These are phyloP conservation scores for Ophiocordyceps camponoti-saundersi DNA, from an alignment of 2,329 filamentous ascomycete genomes.

Conservation along the genomic window DNA sequence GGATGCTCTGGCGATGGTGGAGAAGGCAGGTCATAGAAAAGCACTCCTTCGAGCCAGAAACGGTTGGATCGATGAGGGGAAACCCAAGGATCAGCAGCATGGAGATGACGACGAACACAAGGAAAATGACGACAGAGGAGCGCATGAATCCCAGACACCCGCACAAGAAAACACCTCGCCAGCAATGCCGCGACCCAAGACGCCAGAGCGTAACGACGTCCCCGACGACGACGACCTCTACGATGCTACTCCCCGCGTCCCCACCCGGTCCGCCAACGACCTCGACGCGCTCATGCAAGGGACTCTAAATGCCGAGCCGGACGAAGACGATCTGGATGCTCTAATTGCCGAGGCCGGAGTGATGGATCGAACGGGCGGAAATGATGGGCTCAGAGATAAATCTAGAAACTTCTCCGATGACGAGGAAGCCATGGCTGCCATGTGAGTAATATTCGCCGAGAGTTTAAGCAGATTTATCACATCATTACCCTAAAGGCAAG, in stretches of 20 bases:
- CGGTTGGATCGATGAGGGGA: constrained; percentile 71
- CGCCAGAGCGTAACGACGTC: constrained; percentile 3
- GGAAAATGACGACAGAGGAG: constrained; percentile 1
- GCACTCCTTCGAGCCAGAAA: constrained; percentile 55
- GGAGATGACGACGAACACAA: constrained; percentile 11
- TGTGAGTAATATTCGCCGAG: constrained; percentile 30
- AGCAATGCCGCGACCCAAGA: constrained; percentile 3
- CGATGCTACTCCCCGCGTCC: constrained; percentile 27
- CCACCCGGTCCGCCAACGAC: constrained; percentile 13
- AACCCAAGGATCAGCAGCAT: constrained; percentile 24
- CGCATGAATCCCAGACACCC: no score
- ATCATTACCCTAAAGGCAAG: no score
- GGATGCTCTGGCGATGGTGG: constrained; percentile 77
- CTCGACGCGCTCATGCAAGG: constrained; percentile 32
- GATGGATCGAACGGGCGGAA: constrained; percentile 4
- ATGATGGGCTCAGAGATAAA: not conserved
- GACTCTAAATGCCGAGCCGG: not conserved
- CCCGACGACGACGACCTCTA: constrained; percentile 36
- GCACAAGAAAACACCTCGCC: no score
- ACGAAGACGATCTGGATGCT: constrained; percentile 31
- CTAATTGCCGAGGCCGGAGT: constrained; percentile 32
- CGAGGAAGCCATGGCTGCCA: constrained; percentile 50
- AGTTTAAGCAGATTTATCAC: no score
- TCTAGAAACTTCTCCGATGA: constrained; percentile 35
- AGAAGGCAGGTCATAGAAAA: constrained; percentile 82